A percentile compares a stretch with the other conserved stretches of the same genome.
phyloP scores from a whole-genome alignment of 148 eudicot species.

The Camellia granthamiana region DNA sequence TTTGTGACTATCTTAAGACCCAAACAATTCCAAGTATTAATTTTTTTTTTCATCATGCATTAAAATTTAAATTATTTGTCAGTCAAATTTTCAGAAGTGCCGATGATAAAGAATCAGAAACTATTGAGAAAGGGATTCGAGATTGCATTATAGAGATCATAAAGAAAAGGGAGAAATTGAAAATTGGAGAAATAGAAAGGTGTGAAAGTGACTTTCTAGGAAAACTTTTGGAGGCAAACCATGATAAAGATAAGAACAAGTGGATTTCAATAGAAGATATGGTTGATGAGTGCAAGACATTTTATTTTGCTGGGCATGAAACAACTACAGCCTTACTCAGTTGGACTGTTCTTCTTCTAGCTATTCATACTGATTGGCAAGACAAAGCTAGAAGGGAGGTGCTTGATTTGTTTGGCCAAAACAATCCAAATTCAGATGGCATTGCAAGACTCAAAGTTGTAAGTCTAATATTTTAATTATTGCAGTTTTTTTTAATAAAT shows the following conservation, averaged over 20 bases:
- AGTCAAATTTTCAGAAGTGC: not conserved
- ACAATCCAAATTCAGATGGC: conserved; percentile 10
- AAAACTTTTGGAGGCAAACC: conserved; percentile 11
- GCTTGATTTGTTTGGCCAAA: conserved; percentile 2
- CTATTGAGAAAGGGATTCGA: conserved; percentile 12
- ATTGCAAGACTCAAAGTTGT: conserved; percentile 13
- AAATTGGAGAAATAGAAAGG: not conserved
- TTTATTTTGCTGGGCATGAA: conserved; percentile 19
- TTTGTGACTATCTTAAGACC: no score
- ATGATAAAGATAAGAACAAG: conserved; percentile 1
- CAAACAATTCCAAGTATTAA: no score
- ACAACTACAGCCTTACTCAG: conserved; percentile 10
- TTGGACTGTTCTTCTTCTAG: conserved; percentile 5
- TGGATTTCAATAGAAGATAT: conserved; percentile 10
- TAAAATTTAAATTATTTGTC: not conserved
- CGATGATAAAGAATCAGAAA: conserved; percentile 13
- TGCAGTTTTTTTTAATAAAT: no score
- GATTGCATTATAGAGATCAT: conserved; percentile 7
- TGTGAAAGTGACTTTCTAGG: conserved; percentile 9
- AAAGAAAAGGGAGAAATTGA: not conserved
- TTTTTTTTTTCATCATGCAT: not conserved
- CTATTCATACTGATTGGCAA: conserved; percentile 14
- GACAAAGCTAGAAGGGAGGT: conserved; percentile 17
- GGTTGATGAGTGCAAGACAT: conserved; percentile 16
- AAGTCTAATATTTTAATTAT: not conserved